Conservation (phyloP, 345 rosid species). For the Diplotaxis tenuifolia region DNA sequence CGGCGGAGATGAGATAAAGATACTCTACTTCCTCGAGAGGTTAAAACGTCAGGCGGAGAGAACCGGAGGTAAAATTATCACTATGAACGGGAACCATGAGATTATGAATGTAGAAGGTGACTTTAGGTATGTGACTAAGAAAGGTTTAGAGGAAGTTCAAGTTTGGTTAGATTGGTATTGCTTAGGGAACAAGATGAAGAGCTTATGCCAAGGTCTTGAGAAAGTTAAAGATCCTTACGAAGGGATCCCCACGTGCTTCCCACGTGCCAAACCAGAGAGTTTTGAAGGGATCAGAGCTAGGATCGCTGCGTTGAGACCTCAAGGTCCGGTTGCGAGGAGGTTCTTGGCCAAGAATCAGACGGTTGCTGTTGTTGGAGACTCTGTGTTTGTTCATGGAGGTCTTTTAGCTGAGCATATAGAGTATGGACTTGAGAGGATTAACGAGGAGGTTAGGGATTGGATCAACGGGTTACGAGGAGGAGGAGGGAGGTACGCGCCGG, state of each 20-base stretch:
- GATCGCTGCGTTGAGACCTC: constrained; percentile 76
- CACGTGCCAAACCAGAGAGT: constrained; percentile 42
- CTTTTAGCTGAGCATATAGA: constrained; percentile 60
- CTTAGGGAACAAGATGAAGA: constrained; percentile 66
- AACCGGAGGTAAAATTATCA: constrained; percentile 61
- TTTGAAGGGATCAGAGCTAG: constrained; percentile 61
- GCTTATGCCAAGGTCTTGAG: constrained; percentile 52
- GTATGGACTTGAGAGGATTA: constrained; percentile 77
- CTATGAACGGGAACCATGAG: constrained; percentile 95
- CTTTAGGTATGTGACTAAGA: constrained; percentile 60
- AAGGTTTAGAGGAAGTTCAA: constrained; percentile 64
- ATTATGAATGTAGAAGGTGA: constrained; percentile 87
- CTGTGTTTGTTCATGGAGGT: constrained; percentile 87
- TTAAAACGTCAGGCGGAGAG: constrained; percentile 65
- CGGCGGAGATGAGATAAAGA: constrained; percentile 77
- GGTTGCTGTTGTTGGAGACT: constrained; percentile 78
- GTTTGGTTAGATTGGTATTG: constrained; percentile 76
- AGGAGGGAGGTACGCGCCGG: constrained; percentile 45
- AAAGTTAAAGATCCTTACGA: constrained; percentile 51
- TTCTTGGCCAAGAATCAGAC: constrained; percentile 64
- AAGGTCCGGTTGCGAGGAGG: constrained; percentile 63
- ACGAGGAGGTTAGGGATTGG: constrained; percentile 80
- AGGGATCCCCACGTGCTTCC: constrained; percentile 60
- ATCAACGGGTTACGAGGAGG: constrained; percentile 44
- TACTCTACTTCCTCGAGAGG: constrained; percentile 77